Base-by-base conservation (phyloP, 2,329 filamentous ascomycete species). In the Beauveria sp. region DNA sequence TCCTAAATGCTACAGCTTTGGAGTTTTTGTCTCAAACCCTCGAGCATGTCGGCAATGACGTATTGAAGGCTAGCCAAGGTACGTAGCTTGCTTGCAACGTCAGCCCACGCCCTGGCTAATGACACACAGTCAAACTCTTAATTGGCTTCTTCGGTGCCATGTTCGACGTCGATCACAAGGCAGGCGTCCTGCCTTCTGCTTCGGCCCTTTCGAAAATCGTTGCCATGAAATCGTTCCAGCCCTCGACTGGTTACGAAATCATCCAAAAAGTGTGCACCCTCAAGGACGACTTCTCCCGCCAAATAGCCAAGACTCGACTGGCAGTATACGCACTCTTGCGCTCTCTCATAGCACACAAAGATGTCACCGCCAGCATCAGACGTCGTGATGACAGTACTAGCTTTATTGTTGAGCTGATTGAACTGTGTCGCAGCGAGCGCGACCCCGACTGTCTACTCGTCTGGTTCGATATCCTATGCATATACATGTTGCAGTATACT, bases 141-240 rank as follows among this genome's bases (percentile, higher is more conserved):
- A 73, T 83, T 28, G 73, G 74, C 42, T 86, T 85, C 72, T 86
- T 86, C 62, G 79, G 80, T 16, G 79, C 80, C 62, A 82, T 85
- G 75, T 85, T 85, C 65, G 80, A 80, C 2, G 79, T 82, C 59
- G 83, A 85, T 65, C 82, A 84, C 71, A 82, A 82, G 67, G 82
- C 81, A n/a, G 83, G 83, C 46, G 79, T 85, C 61, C 72, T 81
- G 49, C 77, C 83, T 1, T 82, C 83, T 2, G 75, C 81, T 3
- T 80, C 77, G 50, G 82, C 83, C 1, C 70, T 85, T n/a, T 74
- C 75, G 1, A 75, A 77, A 31, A 78, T 85, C 53, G 74, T 74
- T 48, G 66, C 68, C 53, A 83, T 83, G 78, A 79, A 77, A 56
- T 72, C 73, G 14, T 85, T 85, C 70, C 78, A 80, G 45, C 75